A percentile compares a stretch with the other conserved stretches of the same genome.
These are phyloP conservation scores for Pestalotiopsis sp. DNA, from an alignment of 2,329 filamentous ascomycete genomes.

Conservation along the genomic window DNA sequence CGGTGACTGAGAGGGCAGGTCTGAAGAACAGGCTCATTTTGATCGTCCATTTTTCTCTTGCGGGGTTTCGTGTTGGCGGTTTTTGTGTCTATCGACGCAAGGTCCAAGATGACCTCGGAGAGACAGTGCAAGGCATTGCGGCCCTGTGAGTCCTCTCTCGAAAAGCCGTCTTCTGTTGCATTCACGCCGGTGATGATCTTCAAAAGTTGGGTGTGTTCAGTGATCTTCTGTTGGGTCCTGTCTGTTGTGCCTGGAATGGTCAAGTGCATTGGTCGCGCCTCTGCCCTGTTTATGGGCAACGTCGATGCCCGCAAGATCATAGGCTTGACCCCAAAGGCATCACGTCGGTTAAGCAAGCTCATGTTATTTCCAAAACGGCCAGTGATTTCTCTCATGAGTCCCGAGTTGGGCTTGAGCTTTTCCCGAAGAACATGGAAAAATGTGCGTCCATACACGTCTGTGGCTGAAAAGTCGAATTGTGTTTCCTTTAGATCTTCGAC, in stretches of 20 bases:
- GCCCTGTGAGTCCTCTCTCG: slow-evolving; percentile 44
- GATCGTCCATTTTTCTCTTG: slow-evolving; percentile 39
- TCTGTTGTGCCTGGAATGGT: slow-evolving; percentile 21
- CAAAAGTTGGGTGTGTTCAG: slow-evolving; percentile 36
- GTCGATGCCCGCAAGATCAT: slow-evolving; percentile 21
- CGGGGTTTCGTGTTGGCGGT: slow-evolving; percentile 33
- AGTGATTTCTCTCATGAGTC: slow-evolving; percentile 19
- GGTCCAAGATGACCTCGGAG: slow-evolving; percentile 51
- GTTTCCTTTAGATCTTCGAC: slow-evolving; percentile 19
- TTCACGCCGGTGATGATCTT: slow-evolving; percentile 35
- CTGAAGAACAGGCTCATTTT: slow-evolving; percentile 18
- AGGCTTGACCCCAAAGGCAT: slow-evolving; percentile 45
- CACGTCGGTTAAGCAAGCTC: slow-evolving; percentile 38
- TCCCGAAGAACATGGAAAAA: slow-evolving; percentile 35
- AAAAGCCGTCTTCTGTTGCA: slow-evolving; percentile 24
- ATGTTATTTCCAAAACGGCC: slow-evolving; percentile 27
- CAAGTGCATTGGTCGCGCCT: slow-evolving; percentile 14
- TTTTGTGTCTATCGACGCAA: slow-evolving; percentile 25
- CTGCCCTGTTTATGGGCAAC: slow-evolving; percentile 6
- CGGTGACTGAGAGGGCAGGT: slow-evolving; percentile 17
- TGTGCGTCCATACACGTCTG: slow-evolving; percentile 32
- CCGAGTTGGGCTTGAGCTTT: slow-evolving; percentile 13
- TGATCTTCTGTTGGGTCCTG: slow-evolving; percentile 22
- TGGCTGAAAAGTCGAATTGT: slow-evolving; percentile 24
- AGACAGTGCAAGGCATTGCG: slow-evolving; percentile 61